Percentiles rank a stretch among this genome's conserved stretches.
These are phyloP conservation scores for Vitis cinerea DNA, from an alignment of 164 flowering plant genomes.

Conservation along the genomic window DNA sequence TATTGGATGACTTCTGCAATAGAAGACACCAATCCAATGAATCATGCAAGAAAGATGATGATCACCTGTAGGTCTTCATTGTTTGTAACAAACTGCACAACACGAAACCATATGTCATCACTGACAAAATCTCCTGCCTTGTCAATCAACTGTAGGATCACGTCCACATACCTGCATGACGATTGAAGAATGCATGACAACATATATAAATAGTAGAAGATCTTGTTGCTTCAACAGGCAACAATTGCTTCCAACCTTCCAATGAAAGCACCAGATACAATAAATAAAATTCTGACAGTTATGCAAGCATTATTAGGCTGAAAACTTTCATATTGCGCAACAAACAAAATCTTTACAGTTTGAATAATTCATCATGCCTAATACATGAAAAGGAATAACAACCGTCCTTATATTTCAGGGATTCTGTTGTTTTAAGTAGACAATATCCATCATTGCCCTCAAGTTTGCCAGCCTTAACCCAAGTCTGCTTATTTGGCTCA, in stretches of 20 bases:
- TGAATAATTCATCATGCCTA: too few relatives aligned
- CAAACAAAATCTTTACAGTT: neutral
- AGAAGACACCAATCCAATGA: neutral
- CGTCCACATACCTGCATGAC: conserved; percentile 91
- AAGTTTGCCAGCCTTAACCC: neutral
- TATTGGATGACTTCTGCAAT: neutral
- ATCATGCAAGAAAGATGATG: neutral
- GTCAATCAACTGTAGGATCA: conserved; percentile 98
- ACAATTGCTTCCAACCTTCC: neutral
- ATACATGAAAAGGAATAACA: too few relatives aligned
- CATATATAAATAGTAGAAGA: neutral
- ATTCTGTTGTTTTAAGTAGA: too few relatives aligned
- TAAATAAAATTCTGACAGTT: neutral
- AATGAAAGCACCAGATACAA: neutral
- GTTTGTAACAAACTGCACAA: conserved; percentile 96
- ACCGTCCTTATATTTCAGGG: too few relatives aligned
- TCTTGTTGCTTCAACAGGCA: neutral
- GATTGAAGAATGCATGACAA: neutral
- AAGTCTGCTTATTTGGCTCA: neutral
- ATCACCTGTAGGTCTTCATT: conserved; percentile 96
- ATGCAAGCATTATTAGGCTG: too few relatives aligned
- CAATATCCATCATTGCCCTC: neutral
- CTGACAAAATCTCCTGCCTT: conserved; percentile 99
- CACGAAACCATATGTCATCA: conserved; percentile 99
- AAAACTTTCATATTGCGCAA: neutral